Base-by-base conservation (phyloP, 495 filamentous ascomycete species). In the Neurospora sublineolata region DNA sequence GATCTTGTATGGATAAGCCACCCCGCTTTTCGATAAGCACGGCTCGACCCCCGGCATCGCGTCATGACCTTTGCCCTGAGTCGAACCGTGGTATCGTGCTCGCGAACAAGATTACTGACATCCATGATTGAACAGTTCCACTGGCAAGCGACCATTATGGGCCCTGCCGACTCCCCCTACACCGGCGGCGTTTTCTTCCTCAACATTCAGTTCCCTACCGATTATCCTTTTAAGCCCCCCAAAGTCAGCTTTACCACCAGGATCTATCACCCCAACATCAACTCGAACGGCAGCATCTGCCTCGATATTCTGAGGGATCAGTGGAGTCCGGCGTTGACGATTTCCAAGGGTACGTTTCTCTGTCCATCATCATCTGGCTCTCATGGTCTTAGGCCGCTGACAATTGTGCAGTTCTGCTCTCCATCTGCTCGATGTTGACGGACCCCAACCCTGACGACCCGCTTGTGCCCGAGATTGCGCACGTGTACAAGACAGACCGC, bases 61-160 rank as follows among this genome's bases (percentile, higher is more conserved):
- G 69, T 58, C 68, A 60, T 60, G 60, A 37, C 20, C 38, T 30
- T 60, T 60, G 68, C 70, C 73, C 67, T 72, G 44, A 14, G 37
- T 44, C 3, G 41, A 27, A 64, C 58, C 44, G 27, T 60, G 37
- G 72, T 18, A 67, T 75, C 72, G 38, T 33, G 27, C 37, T 27
- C 37, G 60, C 11, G 20, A 42, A 69, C 64, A 27, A 3, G 6
- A 30, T 72, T 75, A 64, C 82, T 86, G 71, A 86, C 79, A 12
- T 72, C 10, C 36, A 33, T 67, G 33, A 75, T 14, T 72, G 11
- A 74, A 77, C 79, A 99, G 95, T 99, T 99, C 80, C 95, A 98
- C 89, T 99, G 95, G 95, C 95, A 99, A 89, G 95, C 95, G 72
- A 99, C 95, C 23, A 99, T 99, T 80, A 99, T 99, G 95, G 95